Evolutionary conservation across 495 filamentous ascomycete genomes (phyloP).

Genomic region (Aspergillus coremiiformis): DNA sequence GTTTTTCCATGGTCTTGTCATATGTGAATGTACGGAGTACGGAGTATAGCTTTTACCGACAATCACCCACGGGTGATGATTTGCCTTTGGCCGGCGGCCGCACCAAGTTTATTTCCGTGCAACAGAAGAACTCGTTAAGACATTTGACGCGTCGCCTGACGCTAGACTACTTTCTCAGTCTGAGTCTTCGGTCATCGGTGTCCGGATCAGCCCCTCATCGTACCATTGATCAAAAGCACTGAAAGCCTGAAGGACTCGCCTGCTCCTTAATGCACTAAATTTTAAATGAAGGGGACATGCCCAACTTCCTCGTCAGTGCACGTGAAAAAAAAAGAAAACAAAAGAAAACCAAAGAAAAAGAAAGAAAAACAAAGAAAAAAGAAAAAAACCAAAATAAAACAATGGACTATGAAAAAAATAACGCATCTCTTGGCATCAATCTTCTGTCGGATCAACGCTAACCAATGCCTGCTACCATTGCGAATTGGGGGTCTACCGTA

Average conservation of each 20-base stretch:
- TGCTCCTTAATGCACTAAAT: constrained; percentile 4
- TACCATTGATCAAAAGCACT: neutral
- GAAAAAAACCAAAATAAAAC: too few species aligned
- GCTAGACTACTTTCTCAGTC: neutral
- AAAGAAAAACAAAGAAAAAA: too few species aligned
- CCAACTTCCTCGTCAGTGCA: neutral
- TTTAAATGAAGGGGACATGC: neutral
- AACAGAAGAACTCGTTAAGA: neutral
- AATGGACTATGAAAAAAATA: too few species aligned
- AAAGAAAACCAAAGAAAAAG: too few species aligned
- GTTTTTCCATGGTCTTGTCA: neutral
- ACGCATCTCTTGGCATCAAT: constrained; percentile 3
- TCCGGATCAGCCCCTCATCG: constrained; percentile 3
- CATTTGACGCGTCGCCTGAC: neutral
- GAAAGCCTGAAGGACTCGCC: neutral
- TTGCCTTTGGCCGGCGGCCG: too few species aligned
- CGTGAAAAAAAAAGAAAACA: neutral
- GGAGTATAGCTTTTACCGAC: too few species aligned
- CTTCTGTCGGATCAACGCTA: neutral
- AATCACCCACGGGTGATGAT: too few species aligned
- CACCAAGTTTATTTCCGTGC: too few species aligned
- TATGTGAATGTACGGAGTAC: too few species aligned
- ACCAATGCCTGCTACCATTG: neutral
- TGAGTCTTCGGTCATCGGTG: neutral
- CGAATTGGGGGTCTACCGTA: neutral